phyloP scores from a whole-genome alignment of 371 early-diverging fungal genomes.

The Apophysomyces trapeziformis region DNA sequence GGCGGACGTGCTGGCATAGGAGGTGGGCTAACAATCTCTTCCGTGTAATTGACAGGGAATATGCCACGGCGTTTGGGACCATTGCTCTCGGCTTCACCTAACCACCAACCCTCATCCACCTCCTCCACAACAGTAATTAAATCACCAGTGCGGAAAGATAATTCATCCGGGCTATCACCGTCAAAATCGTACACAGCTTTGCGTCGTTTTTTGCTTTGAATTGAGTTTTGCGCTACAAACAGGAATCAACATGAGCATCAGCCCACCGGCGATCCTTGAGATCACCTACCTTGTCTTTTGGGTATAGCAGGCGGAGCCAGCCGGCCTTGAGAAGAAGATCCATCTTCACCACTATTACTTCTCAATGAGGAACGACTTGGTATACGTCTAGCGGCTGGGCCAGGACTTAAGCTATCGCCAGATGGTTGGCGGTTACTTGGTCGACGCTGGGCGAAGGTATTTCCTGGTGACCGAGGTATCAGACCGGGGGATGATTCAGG shows the following conservation, averaged over 20 bases:
- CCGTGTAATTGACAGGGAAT: slow-evolving; percentile 84
- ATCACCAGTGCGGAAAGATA: slow-evolving; percentile 71
- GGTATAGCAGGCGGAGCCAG: slow-evolving; percentile 19
- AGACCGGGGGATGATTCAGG: background rate
- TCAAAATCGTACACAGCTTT: slow-evolving; percentile 72
- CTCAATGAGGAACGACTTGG: slow-evolving; percentile 27
- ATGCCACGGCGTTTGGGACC: slow-evolving; percentile 61
- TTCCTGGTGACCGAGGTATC: slow-evolving; percentile 7
- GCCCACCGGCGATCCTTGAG: background rate
- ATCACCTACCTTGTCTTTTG: slow-evolving; percentile 21
- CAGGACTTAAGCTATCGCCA: slow-evolving; percentile 18
- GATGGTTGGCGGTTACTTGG: slow-evolving; percentile 25
- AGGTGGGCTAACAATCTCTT: slow-evolving; percentile 24
- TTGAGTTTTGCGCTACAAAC: slow-evolving; percentile 1
- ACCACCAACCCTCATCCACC: slow-evolving; percentile 89
- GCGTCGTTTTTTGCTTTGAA: slow-evolving; percentile 40
- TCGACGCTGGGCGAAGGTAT: slow-evolving; percentile 15
- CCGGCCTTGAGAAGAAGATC: slow-evolving; percentile 5
- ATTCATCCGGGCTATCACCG: slow-evolving; percentile 67
- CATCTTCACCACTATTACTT: slow-evolving; percentile 16
- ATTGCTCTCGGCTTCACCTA: slow-evolving; percentile 66
- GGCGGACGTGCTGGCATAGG: slow-evolving; percentile 24
- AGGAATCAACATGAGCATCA: background rate
- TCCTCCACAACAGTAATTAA: slow-evolving; percentile 74
- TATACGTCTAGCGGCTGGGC: slow-evolving; percentile 17